These are phyloP conservation scores for Populus hybrid DNA, from an alignment of 441 rosid genomes.

Conservation along the genomic window DNA sequence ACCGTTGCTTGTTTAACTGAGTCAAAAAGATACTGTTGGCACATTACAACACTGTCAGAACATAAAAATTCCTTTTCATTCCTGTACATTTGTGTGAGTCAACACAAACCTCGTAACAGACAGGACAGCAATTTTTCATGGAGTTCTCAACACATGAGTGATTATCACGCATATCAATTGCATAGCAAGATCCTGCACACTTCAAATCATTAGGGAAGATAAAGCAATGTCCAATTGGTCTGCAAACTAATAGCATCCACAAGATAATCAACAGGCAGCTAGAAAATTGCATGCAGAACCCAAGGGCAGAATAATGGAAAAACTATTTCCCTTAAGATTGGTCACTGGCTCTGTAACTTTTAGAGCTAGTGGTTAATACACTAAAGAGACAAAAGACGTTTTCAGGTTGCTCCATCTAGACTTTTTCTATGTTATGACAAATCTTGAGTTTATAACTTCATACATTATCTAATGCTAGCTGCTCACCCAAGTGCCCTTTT, in stretches of 20 bases:
- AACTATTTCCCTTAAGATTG: background rate
- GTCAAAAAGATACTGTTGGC: conserved; percentile 74
- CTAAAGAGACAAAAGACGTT: background rate
- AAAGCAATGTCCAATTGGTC: background rate
- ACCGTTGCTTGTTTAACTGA: conserved; percentile 69
- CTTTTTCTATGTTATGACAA: background rate
- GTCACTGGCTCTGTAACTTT: background rate
- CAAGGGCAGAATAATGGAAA: background rate
- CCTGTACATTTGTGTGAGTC: conserved; percentile 6
- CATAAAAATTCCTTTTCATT: background rate
- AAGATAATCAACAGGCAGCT: background rate
- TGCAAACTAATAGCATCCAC: background rate
- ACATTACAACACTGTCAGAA: conserved; percentile 16
- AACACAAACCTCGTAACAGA: conserved; percentile 76
- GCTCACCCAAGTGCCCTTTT: background rate
- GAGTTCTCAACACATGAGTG: conserved; percentile 84
- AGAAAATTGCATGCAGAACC: background rate
- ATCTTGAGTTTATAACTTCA: background rate
- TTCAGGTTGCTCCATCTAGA: background rate
- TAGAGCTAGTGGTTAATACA: background rate
- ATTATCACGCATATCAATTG: conserved; percentile 44
- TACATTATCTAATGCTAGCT: background rate
- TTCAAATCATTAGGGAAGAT: conserved; percentile 14
- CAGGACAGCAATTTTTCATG: conserved; percentile 85
- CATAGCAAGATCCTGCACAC: conserved; percentile 71